Evolutionary conservation across 2,329 filamentous ascomycete species (phyloP), one percentile per base, ranked within the genome.

Genomic region (Trichophyton rubrum): DNA sequence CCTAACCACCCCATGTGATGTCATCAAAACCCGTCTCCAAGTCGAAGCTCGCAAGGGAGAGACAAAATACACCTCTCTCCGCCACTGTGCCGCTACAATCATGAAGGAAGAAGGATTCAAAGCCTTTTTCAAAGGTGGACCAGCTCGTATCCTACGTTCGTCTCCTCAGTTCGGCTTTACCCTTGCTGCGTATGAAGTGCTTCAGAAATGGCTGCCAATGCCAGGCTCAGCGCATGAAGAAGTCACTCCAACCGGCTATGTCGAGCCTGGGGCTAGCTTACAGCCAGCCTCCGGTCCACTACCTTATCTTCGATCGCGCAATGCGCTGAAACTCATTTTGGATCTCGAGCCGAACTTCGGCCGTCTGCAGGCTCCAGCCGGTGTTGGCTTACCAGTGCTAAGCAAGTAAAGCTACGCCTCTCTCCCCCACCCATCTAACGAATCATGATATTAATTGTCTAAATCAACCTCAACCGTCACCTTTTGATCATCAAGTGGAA

Each of bases 131-230:
- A 97, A 97, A 80, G 93, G 93, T 67, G 93, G 93, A 1, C 91
- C 92, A 0, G 93, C 93, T 7, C 89, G 93, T 79, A 95, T 99
- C 70, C 76, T 97, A 72, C 87, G 93, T 69, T 96, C 90, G 0
- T 96, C 90, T 11, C 93, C 93, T 15, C 93, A 99, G 72, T 99
- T 99, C 73, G 93, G 93, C 65, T 97, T 97, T 79, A 99, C 93
- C 0, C 84, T 99, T 24, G 93, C 93, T 2, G 88, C 89, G 49
- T 99, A 97, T 74, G 93, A 99, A 75, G 81, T 99, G 41, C 79
- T 99, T 58, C 90, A 96, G 77, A 88, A 80, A 63, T 59, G 85
- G 49, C 76, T 97, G 51, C 93, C 93, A 4, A 85, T 88, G 79
- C 90, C 90, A 1, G 89, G 89, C 30, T 66, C 71, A 59, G 77